Base-by-base conservation (phyloP, 352 stramenopile species). In the Phytophthora cryptogea region DNA sequence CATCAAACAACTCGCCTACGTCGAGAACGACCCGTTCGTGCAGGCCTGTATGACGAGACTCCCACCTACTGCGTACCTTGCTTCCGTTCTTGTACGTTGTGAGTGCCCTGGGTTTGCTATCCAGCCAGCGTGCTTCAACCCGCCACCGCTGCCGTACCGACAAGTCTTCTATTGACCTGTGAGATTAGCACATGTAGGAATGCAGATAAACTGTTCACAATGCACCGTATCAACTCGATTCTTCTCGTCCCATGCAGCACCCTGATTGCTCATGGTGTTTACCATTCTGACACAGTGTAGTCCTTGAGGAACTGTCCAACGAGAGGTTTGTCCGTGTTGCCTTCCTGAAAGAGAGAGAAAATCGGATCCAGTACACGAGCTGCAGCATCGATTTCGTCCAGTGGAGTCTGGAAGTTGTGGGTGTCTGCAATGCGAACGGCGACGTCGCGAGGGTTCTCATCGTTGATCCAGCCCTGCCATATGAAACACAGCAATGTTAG, bases 381-480 rank as follows among this genome's bases (percentile, higher is more conserved):
- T 0, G 95, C 95, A 2, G 94, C 95, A 68, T 98, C 95, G 33
- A 98, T 75, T 70, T 98, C 95, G 70, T 98, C 95, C 55, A 98
- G 93, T 2, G 95, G 93, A 1, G 94, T 99, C 81, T 98, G 94
- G 75, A 99, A 99, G 51, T 96, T 87, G 82, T 98, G 97, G 1
- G 66, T 86, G 56, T 86, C 76, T 3, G 91, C 92, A 59, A 95
- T 98, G 35, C 88, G 89, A 51, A 72, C 85, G 23, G 96, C 94
- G 39, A 88, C 79, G 30, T 97, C 88, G n/a, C 94, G 74, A 33
- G 95, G 95, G 76, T 98, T 97, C 66, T 98, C 95, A 67, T 98
- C 93, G 68, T 98, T 98, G 67, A 98, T 98, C 95, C 95, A 98
- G 61, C 95, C 94, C 70, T 79, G n/a, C 14, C 47, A 39, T 26